Base-by-base conservation (phyloP, 1,284 basidiomycete genomes). In the Coniferiporia sulphurascens region DNA sequence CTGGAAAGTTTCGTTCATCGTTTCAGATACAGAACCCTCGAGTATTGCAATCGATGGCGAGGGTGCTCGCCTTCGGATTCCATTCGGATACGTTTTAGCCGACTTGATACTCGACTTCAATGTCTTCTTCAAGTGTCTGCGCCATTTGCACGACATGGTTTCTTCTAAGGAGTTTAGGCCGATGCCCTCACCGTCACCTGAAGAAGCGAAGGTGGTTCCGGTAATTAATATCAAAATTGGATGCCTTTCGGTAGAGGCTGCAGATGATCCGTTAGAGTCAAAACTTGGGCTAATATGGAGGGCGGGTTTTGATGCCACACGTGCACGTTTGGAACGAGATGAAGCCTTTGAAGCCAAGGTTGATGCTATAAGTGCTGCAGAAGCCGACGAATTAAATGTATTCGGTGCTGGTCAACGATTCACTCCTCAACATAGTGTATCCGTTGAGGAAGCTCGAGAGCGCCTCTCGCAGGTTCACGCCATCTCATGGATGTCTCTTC, bases 241-340 rank as follows among this genome's bases (percentile, higher is more conserved):
- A 22, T 77, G 76, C 51, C 64, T 93, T 48, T 82, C 81, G 66
- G 70, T 94, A 4, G 95, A 98, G 71, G 88, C 87, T n/a, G 83
- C 86, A 22, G 96, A 99, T 70, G 91, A 96, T 68, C 83, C 87
- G 0, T 84, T 98, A 58, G 96, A 99, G 73, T 84, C 85, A 22
- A 84, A 80, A 62, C 73, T 98, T 36, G 90, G 86, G 52, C 76
- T 91, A 12, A 90, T 94, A 41, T 93, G 86, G 81, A 81, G 84
- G 58, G 83, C 86, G 36, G 95, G 94, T 0, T 73, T 83, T 43
- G 83, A 86, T 51, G 95, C 95, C 61, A 86, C 89, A 53, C 80
- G 79, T 56, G 79, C 84, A n/a, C 80, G 95, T 21, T 72, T 87
- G 55, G 88, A 88, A 58, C 81, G 94, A 1, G 90, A 95, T 58